Evolutionary conservation across 139 green algal species (phyloP), one percentile per base, ranked within the genome.

Genomic region (Chlamydomonas sphaeroides): DNA sequence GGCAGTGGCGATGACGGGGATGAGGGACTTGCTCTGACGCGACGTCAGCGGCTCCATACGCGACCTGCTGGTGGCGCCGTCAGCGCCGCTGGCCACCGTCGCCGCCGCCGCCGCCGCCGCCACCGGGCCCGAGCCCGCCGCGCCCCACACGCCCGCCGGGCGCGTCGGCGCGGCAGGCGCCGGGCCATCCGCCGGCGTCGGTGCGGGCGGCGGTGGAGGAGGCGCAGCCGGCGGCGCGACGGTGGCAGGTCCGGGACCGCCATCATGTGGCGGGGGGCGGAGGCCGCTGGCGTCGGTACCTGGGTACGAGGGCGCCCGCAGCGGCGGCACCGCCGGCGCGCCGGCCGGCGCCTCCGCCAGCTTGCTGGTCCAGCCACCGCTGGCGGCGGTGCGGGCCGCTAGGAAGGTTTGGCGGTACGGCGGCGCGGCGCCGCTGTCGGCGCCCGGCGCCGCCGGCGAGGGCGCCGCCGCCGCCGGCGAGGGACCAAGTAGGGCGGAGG

Each of bases 1-100:
- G n/a, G n/a, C 48, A 11, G 78, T 61, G 78, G 45, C 78, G 32
- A 84, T 48, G 2, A 90, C 63, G 6, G 86, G 86, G 11, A 90
- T 65, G 15, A 90, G 83, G 78, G 88, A 83, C 83, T 88, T 90
- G 39, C 71, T 85, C 57, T 90, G 81, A 10, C 71, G 69, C 68
- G 83, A 28, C 5, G 59, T 83, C n/a, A 85, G 49, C 36, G 87
- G 66, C 71, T 88, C 87, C 45, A 68, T 20, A 15, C 86, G 78
- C 1, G 79, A 51, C 32, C 38, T 21, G 38, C 38, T 85, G 23
- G 20, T 26, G 56, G 41, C 33, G n/a, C 38, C 25, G 28, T 15
- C 68, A n/a, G n/a, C n/a, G n/a, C n/a, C n/a, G 4, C n/a, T 36
- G n/a, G 26, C 30, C 57, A 41, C 39, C 28, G 20, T 38, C 25